Percentiles rank a stretch among this genome's conserved stretches.
phyloP scores from a whole-genome alignment of 2,329 filamentous ascomycete genomes.

The Aspergillus sp. region DNA sequence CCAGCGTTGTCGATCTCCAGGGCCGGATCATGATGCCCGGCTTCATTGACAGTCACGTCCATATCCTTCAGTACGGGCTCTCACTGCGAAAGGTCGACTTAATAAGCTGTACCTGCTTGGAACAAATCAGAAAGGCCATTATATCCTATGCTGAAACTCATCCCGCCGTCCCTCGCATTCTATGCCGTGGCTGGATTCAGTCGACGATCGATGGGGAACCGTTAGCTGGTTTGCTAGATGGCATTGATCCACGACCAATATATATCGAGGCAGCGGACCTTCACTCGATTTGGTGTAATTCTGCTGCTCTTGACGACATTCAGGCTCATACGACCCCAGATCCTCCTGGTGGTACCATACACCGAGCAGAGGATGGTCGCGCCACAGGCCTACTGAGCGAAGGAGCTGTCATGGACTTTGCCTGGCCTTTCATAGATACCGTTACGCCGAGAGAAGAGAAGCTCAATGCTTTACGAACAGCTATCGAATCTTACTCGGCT shows the following conservation, averaged over 20 bases:
- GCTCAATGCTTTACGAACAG: slow-evolving; percentile 38
- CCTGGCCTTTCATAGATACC: slow-evolving; percentile 49
- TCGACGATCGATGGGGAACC: slow-evolving; percentile 45
- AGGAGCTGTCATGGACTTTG: slow-evolving; percentile 44
- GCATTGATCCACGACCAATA: slow-evolving; percentile 49
- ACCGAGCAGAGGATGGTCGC: slow-evolving; percentile 42
- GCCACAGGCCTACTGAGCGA: slow-evolving; percentile 48
- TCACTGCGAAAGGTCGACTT: slow-evolving; percentile 48
- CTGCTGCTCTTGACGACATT: slow-evolving; percentile 47
- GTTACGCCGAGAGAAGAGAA: slow-evolving; percentile 46
- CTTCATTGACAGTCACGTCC: slow-evolving; percentile 47
- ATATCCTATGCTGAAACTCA: slow-evolving; percentile 36
- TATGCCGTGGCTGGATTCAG: slow-evolving; percentile 52
- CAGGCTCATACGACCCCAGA: slow-evolving; percentile 39
- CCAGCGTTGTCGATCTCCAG: slow-evolving; percentile 33
- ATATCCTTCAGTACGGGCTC: slow-evolving; percentile 49
- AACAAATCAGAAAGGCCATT: slow-evolving; percentile 45
- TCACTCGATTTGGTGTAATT: slow-evolving; percentile 53
- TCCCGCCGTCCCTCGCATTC: slow-evolving; percentile 41
- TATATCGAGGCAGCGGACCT: slow-evolving; percentile 51
- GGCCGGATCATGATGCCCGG: slow-evolving; percentile 43
- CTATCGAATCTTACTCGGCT: slow-evolving; percentile 43
- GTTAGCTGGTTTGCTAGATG: slow-evolving; percentile 47
- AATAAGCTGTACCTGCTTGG: slow-evolving; percentile 39
- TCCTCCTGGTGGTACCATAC: slow-evolving; percentile 48